Evolutionary conservation across 2,329 filamentous ascomycete genomes (phyloP).

Genomic region (Phaeosphaeriaceae sp.): DNA sequence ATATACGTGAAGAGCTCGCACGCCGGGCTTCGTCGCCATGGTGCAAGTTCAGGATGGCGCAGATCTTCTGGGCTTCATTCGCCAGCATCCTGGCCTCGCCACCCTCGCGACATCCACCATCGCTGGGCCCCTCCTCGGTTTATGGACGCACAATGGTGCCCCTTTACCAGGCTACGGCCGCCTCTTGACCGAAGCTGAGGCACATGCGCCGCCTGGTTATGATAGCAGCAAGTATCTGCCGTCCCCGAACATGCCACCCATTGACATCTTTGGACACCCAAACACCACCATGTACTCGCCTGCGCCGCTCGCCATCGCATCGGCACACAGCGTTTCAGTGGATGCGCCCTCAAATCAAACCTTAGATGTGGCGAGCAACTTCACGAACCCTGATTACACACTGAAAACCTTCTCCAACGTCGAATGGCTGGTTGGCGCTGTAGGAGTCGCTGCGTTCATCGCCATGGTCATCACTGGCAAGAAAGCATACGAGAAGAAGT

Average conservation of each 20-base stretch:
- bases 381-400: background rate
- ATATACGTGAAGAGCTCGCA: background rate
- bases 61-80: background rate
- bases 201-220: background rate
- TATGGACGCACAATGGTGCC: background rate
- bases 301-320: background rate
- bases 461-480: background rate
- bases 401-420: background rate
- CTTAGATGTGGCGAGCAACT: background rate
- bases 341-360: background rate
- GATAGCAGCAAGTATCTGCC: background rate
- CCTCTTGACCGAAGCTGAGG: background rate
- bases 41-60: background rate
- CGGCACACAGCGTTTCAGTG: background rate
- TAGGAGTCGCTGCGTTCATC: background rate
- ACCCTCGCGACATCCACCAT: background rate
- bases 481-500: background rate
- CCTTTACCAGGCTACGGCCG: background rate
- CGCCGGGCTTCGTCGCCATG: background rate
- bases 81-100: background rate
- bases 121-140: background rate
- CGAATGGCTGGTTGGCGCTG: background rate
- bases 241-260: background rate
- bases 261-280: background rate
- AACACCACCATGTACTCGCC: background rate